Evolutionary conservation across 345 rosid genomes (phyloP).

Genomic region (Brassica incana): DNA sequence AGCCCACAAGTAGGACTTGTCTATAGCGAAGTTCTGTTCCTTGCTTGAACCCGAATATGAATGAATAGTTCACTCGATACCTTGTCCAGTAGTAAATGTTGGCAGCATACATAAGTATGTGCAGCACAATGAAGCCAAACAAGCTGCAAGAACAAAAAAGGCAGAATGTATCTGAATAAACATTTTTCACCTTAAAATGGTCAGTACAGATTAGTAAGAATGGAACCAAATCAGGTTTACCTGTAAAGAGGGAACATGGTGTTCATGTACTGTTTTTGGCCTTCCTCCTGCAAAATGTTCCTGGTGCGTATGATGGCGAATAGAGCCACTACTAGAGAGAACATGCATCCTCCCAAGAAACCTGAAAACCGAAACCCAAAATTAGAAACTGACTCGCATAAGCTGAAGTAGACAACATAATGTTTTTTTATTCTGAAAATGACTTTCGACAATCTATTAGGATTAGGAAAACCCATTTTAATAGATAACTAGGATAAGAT

Average conservation of each 20-base stretch:
- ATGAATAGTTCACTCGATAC: conserved; percentile 54
- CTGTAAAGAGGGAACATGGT: conserved; percentile 67
- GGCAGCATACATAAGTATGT: conserved; percentile 44
- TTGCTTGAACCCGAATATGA: conserved; percentile 72
- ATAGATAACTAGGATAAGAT: no score
- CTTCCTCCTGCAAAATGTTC: conserved; percentile 35
- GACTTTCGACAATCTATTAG: no score
- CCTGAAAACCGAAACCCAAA: conserved; percentile 38
- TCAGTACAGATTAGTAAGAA: background rate
- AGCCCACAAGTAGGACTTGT: conserved; percentile 56
- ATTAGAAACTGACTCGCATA: background rate
- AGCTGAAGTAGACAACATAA: background rate
- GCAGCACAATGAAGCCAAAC: conserved; percentile 47
- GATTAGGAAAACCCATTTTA: no score
- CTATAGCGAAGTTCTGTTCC: conserved; percentile 68
- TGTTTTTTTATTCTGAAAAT: no score
- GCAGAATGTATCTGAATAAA: background rate
- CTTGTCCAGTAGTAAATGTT: conserved; percentile 46
- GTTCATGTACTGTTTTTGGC: conserved; percentile 48
- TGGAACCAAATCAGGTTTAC: conserved; percentile 23
- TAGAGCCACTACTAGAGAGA: conserved; percentile 51
- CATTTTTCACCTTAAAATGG: background rate
- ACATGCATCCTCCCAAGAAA: conserved; percentile 56
- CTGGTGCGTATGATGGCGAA: conserved; percentile 44
- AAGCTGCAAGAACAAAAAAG: conserved; percentile 33